These are phyloP conservation scores for Candida buenavistaensis DNA, from an alignment of 1,139 yeast species.

Conservation along the genomic window DNA sequence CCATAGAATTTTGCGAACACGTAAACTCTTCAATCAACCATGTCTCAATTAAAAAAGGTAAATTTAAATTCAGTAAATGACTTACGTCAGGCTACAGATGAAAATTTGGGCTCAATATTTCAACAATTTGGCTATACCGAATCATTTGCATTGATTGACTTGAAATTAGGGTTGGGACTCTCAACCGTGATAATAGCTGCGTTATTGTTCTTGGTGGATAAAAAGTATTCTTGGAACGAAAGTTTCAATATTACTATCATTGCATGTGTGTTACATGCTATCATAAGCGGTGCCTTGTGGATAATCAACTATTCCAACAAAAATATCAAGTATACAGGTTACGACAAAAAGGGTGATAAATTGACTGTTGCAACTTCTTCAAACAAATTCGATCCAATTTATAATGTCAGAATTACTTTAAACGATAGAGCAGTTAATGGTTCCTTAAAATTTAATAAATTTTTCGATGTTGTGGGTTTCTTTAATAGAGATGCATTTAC, in stretches of 20 bases:
- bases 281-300: slow-evolving; percentile 49
- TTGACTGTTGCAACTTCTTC: slow-evolving; percentile 39
- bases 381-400: slow-evolving; percentile 45
- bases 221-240: slow-evolving; percentile 50
- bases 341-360: slow-evolving; percentile 32
- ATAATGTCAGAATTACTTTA: slow-evolving; percentile 31
- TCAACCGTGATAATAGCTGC: slow-evolving; percentile 67
- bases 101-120: slow-evolving; percentile 45
- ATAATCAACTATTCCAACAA: slow-evolving; percentile 46
- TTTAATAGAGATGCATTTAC: slow-evolving; percentile 43
- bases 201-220: slow-evolving; percentile 64
- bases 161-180: slow-evolving; percentile 69
- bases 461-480: slow-evolving; percentile 50
- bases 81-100: slow-evolving; percentile 52
- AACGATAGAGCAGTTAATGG: slow-evolving; percentile 25
- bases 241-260: slow-evolving; percentile 32
- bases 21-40: slow-evolving; percentile 7
- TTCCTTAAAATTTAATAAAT: slow-evolving; percentile 36
- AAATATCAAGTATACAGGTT: slow-evolving; percentile 62
- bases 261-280: slow-evolving; percentile 52
- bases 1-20: slow-evolving; percentile 4
- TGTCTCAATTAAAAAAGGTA: slow-evolving; percentile 26
- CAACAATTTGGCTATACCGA: slow-evolving; percentile 63
- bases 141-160: slow-evolving; percentile 56
- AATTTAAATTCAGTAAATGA: slow-evolving; percentile 42